phyloP scores from a whole-genome alignment of 1,284 basidiomycete species.

The Heterobasidion annosum region DNA sequence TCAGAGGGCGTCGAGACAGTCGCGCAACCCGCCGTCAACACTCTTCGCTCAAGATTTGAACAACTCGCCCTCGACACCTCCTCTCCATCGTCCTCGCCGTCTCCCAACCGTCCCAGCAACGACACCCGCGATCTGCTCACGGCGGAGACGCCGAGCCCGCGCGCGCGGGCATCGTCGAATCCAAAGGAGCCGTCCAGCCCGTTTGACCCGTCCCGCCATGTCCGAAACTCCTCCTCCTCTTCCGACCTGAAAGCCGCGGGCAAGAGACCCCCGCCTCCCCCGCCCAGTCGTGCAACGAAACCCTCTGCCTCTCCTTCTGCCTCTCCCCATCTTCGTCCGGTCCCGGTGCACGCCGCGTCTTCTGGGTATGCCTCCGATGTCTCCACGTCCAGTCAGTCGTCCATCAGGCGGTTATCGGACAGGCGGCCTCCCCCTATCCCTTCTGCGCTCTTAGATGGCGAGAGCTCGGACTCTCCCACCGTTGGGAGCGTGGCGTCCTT shows the following conservation, averaged over 20 bases:
- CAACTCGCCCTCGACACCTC: conserved; percentile 31
- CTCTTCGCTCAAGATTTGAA: conserved; percentile 60
- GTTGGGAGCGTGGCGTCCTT: conserved; percentile 31
- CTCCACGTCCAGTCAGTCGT: conserved; percentile 14
- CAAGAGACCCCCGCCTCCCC: conserved; percentile 54
- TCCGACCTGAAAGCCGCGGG: conserved; percentile 34
- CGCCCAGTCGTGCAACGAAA: conserved; percentile 35
- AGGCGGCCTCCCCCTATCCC: conserved; percentile 20
- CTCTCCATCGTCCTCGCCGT: conserved; percentile 7
- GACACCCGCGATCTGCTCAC: conserved; percentile 14
- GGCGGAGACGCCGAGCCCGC: conserved; percentile 25
- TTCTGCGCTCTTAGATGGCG: conserved; percentile 9
- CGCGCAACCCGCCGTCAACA: conserved; percentile 53
- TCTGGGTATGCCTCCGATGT: conserved; percentile 7
- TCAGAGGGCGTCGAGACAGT: conserved; percentile 30
- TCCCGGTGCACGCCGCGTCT: conserved; percentile 24
- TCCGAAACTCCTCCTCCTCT: conserved; percentile 39
- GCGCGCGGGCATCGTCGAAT: conserved; percentile 29
- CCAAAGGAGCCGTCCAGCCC: conserved; percentile 16
- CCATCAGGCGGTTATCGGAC: conserved; percentile 13
- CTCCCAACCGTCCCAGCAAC: conserved; percentile 4
- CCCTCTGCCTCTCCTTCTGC: conserved; percentile 24
- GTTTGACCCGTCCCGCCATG: conserved; percentile 12
- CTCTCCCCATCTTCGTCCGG: conserved; percentile 35
- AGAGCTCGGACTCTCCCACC: conserved; percentile 6